These are phyloP conservation scores for Capsella bursapastoris DNA, from an alignment of 345 rosid genomes.

Conservation along the genomic window DNA sequence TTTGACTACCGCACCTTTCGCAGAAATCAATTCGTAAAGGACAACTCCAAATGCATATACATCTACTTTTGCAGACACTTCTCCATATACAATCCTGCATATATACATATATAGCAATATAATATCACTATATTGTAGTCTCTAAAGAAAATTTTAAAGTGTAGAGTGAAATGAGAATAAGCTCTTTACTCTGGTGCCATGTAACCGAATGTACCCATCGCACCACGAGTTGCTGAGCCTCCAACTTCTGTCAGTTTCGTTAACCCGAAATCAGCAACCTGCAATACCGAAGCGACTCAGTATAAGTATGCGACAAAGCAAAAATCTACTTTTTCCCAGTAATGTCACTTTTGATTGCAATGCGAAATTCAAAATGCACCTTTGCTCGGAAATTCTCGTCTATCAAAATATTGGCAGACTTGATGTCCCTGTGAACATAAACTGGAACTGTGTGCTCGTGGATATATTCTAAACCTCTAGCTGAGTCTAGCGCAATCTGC, in stretches of 20 bases:
- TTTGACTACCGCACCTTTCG: slow-evolving; percentile 88
- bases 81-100: slow-evolving; percentile 88
- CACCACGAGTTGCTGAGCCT: slow-evolving; percentile 69
- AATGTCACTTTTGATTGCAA: neutral
- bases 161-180: slow-evolving; percentile 20
- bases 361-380: slow-evolving; percentile 48
- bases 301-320: neutral
- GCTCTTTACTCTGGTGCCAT: slow-evolving; percentile 96
- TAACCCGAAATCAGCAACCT: slow-evolving; percentile 98
- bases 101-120: neutral
- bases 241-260: slow-evolving; percentile 91
- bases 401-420: slow-evolving; percentile 92
- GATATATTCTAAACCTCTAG: slow-evolving; percentile 97
- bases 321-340: neutral
- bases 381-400: slow-evolving; percentile 86
- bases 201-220: slow-evolving; percentile 98
- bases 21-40: slow-evolving; percentile 91
- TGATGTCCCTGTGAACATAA: slow-evolving; percentile 93
- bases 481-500: slow-evolving; percentile 98
- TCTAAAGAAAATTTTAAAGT: neutral
- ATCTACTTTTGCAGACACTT: slow-evolving; percentile 90
- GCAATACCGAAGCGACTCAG: slow-evolving; percentile 26
- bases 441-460: slow-evolving; percentile 99
- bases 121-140: slow-evolving; percentile 6
- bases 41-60: slow-evolving; percentile 97